Evolutionary conservation across 2,329 filamentous ascomycete species (phyloP), one percentile per base, ranked within the genome.

Genomic region (Ceratocystis albifundus): DNA sequence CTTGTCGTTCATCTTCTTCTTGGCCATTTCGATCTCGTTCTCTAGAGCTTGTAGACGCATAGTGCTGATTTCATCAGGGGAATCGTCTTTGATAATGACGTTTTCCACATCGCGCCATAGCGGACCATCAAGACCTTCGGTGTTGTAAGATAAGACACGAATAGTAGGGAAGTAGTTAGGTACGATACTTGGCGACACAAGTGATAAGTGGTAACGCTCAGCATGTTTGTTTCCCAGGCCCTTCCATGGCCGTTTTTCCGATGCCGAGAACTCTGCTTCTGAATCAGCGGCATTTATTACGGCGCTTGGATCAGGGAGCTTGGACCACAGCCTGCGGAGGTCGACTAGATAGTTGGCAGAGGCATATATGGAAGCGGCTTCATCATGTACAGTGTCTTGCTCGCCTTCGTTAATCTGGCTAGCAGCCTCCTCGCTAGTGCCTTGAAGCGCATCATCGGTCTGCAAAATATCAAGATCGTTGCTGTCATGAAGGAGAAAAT

Each of bases 91-190:
- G 4, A 59, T 32, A 1, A 59, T 32, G 3, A 59, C 55, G 28
- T 59, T 59, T 20, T 59, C 55, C 2, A 66, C 41, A 17, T 68
- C 53, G 4, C 68, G 46, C 22, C 69, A 65, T 7, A 65, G 46
- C 82, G 82, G 84, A 64, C 84, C 72, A 69, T 90, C 88, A 2
- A 96, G 74, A 0, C 90, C 90, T 0, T 80, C 89, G 65, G 90
- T 90, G 74, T 99, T 97, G 79, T 97, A 99, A 72, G 96, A 90
- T 70, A 93, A 80, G n/a, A 99, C 82, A n/a, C 92, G 84, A 41
- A 96, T 76, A 0, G 89, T 91, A 0, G 93, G 94, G 70, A 92
- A 94, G 75, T 90, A 96, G 73, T 94, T 96, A 5, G 93, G 94
- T 7, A 97, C 89, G 46, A 99, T 79, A 73, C 92, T 97, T 0